Base-by-base conservation (phyloP, 768 basidiomycete species). In the Flagelloscypha sp. region DNA sequence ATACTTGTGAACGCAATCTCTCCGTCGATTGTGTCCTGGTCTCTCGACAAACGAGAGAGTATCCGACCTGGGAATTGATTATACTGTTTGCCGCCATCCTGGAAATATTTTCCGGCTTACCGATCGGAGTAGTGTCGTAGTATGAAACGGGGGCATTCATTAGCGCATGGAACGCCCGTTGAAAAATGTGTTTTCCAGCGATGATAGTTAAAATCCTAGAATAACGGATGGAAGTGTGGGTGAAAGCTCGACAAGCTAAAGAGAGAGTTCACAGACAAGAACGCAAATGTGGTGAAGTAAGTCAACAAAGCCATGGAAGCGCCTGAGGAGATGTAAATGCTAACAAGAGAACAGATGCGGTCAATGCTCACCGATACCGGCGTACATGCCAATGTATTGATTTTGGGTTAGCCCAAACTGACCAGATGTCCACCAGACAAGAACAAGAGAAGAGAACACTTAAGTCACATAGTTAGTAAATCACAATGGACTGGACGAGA, bases 61-160 rank as follows among this genome's bases (percentile, higher is more conserved):
- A 79, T 71, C 24, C 76, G 58, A 1, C 77, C 78, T 76, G 33
- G 11, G 13, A 41, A 42, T 8, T 7, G 40, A 27, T 9, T n/a
- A n/a, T n/a, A n/a, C n/a, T n/a, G n/a, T n/a, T n/a, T n/a, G n/a
- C n/a, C n/a, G n/a, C n/a, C n/a, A n/a, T n/a, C n/a, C n/a, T n/a
- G n/a, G n/a, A n/a, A n/a, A n/a, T n/a, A n/a, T n/a, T n/a, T n/a
- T n/a, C n/a, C n/a, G n/a, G 41, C 57, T 22, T 45, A 75, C 77
- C 76, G 49, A 78, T 67, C 1, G 78, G 78, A 0, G 81, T 84
- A 0, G 79, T 78, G 48, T 86, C 83, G 48, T 81, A 84, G 59
- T 83, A 84, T 4, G 76, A n/a, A 0, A 66, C 52, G 0, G 79
- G 76, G 6, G 79, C 79, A 4, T 66, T 56, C 36, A 87, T n/a